Conservation (phyloP, 441 rosid genomes). For the Metrosideros polymorpha region DNA sequence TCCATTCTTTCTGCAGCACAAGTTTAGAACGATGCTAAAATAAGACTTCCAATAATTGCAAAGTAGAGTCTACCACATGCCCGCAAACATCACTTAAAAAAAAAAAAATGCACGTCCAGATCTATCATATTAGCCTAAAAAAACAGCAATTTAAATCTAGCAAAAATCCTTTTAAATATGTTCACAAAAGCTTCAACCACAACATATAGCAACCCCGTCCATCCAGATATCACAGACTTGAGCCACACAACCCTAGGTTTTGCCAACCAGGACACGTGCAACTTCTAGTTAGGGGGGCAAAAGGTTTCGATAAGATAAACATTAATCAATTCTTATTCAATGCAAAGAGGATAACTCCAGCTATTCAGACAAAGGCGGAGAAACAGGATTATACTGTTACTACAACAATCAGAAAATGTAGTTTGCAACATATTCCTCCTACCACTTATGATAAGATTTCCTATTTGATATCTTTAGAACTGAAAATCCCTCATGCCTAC, state of each 20-base stretch:
- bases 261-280: neutral
- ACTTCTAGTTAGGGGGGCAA: neutral
- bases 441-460: neutral
- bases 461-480: neutral
- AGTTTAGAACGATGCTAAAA: neutral
- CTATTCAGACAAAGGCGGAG: neutral
- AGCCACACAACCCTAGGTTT: neutral
- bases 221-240: neutral
- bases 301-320: neutral
- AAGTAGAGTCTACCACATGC: neutral
- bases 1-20: conserved; percentile 52
- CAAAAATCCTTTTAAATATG: neutral
- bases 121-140: neutral
- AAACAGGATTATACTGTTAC: neutral
- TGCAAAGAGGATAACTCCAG: neutral
- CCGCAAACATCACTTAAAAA: neutral
- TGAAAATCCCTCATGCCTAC: neutral
- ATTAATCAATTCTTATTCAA: neutral
- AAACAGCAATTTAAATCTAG: neutral
- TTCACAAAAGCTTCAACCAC: neutral
- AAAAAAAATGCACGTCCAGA: neutral
- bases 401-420: neutral
- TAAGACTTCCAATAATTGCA: neutral
- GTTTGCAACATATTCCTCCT: neutral
- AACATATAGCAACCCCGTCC: neutral